Evolutionary conservation across 441 rosid genomes (phyloP).

Genomic region (Melastoma candidum): DNA sequence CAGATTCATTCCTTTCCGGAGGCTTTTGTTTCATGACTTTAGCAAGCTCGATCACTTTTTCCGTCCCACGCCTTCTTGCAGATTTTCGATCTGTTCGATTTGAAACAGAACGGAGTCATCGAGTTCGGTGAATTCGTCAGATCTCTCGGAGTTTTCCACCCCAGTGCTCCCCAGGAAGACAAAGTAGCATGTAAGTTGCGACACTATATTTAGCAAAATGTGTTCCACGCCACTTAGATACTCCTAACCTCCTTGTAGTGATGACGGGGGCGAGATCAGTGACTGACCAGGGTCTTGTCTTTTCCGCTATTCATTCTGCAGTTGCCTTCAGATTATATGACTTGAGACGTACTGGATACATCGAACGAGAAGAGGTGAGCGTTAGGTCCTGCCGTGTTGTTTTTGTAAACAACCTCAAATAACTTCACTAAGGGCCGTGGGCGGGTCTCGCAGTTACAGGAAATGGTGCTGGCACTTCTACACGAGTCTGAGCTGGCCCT

Average conservation of each 20-base stretch:
- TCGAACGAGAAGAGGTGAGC: conserved; percentile 49
- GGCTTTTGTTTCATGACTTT: too few species aligned
- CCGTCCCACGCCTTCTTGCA: conserved; percentile 8
- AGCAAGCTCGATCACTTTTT: too few species aligned
- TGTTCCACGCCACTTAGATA: too few species aligned
- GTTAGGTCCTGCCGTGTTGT: background rate
- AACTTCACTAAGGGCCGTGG: background rate
- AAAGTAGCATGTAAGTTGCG: conserved; percentile 37
- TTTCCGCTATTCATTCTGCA: conserved; percentile 20
- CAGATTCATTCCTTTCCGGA: too few species aligned
- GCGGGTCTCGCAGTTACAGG: conserved; percentile 35
- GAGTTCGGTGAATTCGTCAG: conserved; percentile 60
- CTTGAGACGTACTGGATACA: conserved; percentile 52
- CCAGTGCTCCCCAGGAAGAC: conserved; percentile 33
- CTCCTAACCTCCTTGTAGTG: too few species aligned
- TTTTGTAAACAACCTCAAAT: background rate
- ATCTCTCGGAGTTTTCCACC: conserved; percentile 48
- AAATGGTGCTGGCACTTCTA: conserved; percentile 40
- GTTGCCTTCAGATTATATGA: conserved; percentile 68
- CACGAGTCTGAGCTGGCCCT: conserved; percentile 53
- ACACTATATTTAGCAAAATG: too few species aligned
- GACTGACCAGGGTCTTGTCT: background rate
- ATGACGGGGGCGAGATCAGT: too few species aligned
- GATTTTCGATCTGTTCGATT: conserved; percentile 48
- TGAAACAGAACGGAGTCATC: conserved; percentile 39